Base-by-base conservation (phyloP, 2,329 filamentous ascomycete species). In the Coleophoma eucalyptorum region DNA sequence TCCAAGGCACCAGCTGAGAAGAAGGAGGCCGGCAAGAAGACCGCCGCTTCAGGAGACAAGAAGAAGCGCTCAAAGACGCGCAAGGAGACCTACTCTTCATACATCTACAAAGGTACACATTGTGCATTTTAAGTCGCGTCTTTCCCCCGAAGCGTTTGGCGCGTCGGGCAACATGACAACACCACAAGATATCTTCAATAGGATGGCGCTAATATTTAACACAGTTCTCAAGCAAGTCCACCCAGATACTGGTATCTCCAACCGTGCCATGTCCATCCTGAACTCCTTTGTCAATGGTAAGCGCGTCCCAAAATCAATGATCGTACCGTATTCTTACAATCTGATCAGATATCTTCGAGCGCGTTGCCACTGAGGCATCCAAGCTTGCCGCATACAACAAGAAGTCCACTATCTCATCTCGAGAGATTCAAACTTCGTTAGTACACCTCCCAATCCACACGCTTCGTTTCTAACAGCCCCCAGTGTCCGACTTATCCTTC, bases 21-120 rank as follows among this genome's bases (percentile, higher is more conserved):
- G 89, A 97, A 97, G 87, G 93, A 97, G 79, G 94, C 93, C 61
- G 94, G 93, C 81, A 99, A 99, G 90, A 99, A 97, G 89, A 97
- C 94, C 46, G 90, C 93, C 55, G 85, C 92, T 56, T 85, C 90
- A 70, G 94, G 94, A 60, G 94, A 97, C 67, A 97, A 97, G 91
- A 99, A 99, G 90, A 99, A 97, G 92, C 90, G 94, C 71, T 96
- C 91, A 80, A 99, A 99, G 92, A 90, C 92, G 63, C 87, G 94
- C 79, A 97, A 97, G 89, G 94, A 99, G 84, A 99, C 94, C n/a
- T 99, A 99, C 83, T 95, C 89, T 65, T 95, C 90, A 50, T 99
- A 99, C 85, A 99, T 99, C 79, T 99, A 97, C 89, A 99, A 97
- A 83, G 94, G 93, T 97, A 71, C 74, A 83, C 70, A 58, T 21